Evolutionary conservation across 352 stramenopile genomes (phyloP).

Genomic region (Globisporangium radiosum): DNA sequence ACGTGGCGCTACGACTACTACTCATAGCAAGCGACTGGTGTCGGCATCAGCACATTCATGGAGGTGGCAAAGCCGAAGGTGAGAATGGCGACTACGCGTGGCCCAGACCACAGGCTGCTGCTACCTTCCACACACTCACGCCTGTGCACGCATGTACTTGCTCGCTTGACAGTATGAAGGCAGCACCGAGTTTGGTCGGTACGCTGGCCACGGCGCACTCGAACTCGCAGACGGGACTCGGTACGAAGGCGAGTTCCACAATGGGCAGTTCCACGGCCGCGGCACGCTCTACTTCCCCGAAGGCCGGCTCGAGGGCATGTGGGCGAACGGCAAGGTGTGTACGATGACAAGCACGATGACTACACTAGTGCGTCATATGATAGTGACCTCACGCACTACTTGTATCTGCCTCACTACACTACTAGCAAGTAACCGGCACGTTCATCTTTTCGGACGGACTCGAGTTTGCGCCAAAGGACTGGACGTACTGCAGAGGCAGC

Average conservation of each 20-base stretch:
- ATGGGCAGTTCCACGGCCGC: constrained; percentile 72
- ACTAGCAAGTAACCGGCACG: constrained; percentile 59
- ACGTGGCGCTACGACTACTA: no score
- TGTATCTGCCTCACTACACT: not conserved
- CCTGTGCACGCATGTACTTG: no score
- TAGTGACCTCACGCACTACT: not conserved
- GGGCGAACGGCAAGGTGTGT: constrained; percentile 58
- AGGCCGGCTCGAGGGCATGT: constrained; percentile 61
- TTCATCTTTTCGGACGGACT: constrained; percentile 78
- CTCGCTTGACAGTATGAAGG: constrained; percentile 41
- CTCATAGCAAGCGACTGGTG: no score
- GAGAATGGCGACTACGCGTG: no score
- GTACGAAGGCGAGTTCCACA: constrained; percentile 79
- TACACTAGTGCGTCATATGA: not conserved
- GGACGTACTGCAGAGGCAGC: constrained; percentile 54
- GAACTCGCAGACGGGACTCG: constrained; percentile 52
- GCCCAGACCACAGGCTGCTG: not conserved
- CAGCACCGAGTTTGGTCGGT: constrained; percentile 47
- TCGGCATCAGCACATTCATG: no score
- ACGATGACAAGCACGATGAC: not conserved
- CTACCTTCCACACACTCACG: no score
- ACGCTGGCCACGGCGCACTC: constrained; percentile 46
- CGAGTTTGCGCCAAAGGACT: constrained; percentile 51
- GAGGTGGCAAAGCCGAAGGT: no score
- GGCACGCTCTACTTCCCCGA: constrained; percentile 67